Conservation (phyloP, 1,284 basidiomycete genomes). For the Cryptococcus jaspeensis region DNA sequence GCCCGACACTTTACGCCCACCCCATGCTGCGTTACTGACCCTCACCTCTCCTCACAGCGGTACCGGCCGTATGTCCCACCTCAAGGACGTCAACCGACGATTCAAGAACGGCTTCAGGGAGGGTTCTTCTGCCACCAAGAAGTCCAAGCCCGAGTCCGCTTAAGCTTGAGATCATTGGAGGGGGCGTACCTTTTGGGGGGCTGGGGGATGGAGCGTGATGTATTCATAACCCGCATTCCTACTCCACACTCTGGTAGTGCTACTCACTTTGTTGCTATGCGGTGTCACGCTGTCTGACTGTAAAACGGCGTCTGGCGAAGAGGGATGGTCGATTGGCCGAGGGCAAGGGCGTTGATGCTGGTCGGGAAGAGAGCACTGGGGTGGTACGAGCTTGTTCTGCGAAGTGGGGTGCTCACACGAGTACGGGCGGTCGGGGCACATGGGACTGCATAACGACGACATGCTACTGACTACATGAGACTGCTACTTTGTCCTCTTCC, state of each 20-base stretch:
- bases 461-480: too few species aligned
- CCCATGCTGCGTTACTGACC: neutral
- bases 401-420: too few species aligned
- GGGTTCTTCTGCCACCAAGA: constrained; percentile 63
- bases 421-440: too few species aligned
- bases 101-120: constrained; percentile 96
- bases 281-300: too few species aligned
- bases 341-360: too few species aligned
- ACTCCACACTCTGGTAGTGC: neutral
- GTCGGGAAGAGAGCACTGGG: too few species aligned
- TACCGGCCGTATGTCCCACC: constrained; percentile 92
- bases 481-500: too few species aligned
- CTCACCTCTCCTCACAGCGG: constrained; percentile 58
- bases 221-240: neutral
- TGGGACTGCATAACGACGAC: too few species aligned
- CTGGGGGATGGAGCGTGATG: neutral
- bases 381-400: too few species aligned
- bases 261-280: neutral
- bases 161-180: constrained; percentile 5
- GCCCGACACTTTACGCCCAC: neutral
- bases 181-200: neutral
- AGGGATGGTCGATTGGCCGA: neutral
- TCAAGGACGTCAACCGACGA: constrained; percentile 84
- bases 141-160: constrained; percentile 51
- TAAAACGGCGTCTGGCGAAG: too few species aligned